Base-by-base conservation (phyloP, 2,329 filamentous ascomycete genomes). In the Xylariales sp. region DNA sequence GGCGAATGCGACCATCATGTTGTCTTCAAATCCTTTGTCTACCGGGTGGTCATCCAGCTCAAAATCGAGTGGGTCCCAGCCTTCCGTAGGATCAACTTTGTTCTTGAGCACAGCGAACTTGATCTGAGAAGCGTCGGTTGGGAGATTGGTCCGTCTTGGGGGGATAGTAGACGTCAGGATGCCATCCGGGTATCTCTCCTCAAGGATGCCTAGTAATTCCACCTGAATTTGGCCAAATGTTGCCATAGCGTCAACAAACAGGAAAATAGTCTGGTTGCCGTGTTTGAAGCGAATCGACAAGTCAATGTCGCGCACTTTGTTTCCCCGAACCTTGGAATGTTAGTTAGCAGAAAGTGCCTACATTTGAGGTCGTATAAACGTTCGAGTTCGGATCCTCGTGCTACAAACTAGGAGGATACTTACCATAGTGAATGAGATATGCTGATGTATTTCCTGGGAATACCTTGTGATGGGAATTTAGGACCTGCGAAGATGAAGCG, bases 261-360 rank as follows among this genome's bases (percentile, higher is more conserved):
- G 83, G 74, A 92, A 87, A 71, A 93, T 83, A 3, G 91, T 94
- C 73, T 89, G 87, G 65, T 88, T 87, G 75, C 91, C 89, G 77
- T 91, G 86, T 79, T 93, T 93, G 81, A 94, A 89, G 67, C 90
- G 86, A 63, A 94, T 81, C 9, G 91, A 92, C 69, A 78, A n/a
- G 66, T 77, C 73, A 23, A 72, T 70, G 58, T 77, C 76, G 9
- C 59, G 58, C 18, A 76, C 62, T 18, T 72, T 48, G 28, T 71
- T 61, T 36, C 67, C 69, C 18, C 53, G 64, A 52, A 69, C 73
- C 73, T 75, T 64, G n/a, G 18, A 45, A 5, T 9, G 10, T 30
- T 34, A 32, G 64, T 75, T 54, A 76, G 73, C 34, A 36, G 4
- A 34, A 32, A 23, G 45, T 57, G n/a, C 39, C 10, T 54, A 14